Evolutionary conservation across 441 rosid genomes (phyloP).

Genomic region (Gossypium lobatum): DNA sequence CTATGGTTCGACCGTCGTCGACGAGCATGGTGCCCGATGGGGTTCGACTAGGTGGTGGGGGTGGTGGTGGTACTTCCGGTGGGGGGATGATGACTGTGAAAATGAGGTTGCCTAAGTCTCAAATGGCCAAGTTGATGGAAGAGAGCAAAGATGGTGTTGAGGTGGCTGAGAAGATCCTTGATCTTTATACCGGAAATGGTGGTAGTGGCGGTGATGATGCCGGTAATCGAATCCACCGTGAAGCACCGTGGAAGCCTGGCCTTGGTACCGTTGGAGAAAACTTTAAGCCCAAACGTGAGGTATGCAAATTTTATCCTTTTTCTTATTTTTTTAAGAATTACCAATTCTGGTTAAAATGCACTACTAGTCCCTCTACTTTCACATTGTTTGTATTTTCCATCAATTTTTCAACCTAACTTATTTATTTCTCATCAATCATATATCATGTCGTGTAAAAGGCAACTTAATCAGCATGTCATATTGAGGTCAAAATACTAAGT

Average conservation of each 20-base stretch:
- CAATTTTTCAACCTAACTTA: too few species aligned
- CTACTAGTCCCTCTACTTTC: too few species aligned
- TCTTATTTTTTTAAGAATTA: background rate
- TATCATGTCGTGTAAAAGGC: too few species aligned
- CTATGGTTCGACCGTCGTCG: slow-evolving; percentile 20
- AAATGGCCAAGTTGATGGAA: slow-evolving; percentile 44
- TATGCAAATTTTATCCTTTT: slow-evolving; percentile 11
- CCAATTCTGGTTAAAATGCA: too few species aligned
- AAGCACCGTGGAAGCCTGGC: slow-evolving; percentile 23
- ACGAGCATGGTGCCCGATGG: slow-evolving; percentile 11
- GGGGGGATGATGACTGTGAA: slow-evolving; percentile 34
- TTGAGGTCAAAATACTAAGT: too few species aligned
- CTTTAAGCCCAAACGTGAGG: slow-evolving; percentile 42
- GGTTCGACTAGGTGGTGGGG: background rate
- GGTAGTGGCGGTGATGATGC: slow-evolving; percentile 15
- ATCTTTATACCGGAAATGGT: slow-evolving; percentile 28
- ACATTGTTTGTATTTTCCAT: too few species aligned
- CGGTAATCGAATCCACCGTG: background rate
- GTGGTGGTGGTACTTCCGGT: too few species aligned
- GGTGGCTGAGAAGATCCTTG: slow-evolving; percentile 45
- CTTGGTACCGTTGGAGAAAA: slow-evolving; percentile 23
- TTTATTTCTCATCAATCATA: too few species aligned
- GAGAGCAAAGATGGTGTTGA: slow-evolving; percentile 43
- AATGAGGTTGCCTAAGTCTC: slow-evolving; percentile 45
- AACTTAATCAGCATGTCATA: too few species aligned